These are phyloP conservation scores for Aspergillus affinis DNA, from an alignment of 495 filamentous ascomycete genomes.

Conservation along the genomic window DNA sequence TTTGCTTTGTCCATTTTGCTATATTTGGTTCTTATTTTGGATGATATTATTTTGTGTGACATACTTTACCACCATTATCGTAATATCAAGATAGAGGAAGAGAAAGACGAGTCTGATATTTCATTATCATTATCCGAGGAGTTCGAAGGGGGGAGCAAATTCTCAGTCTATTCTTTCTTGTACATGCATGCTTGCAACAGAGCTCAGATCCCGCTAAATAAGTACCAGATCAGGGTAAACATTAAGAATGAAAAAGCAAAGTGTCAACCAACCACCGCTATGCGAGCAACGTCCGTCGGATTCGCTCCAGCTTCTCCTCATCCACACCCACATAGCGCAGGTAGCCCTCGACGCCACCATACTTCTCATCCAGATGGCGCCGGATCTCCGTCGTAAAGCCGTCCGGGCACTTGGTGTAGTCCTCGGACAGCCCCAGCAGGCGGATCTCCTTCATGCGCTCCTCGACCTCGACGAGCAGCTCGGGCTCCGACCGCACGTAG, in stretches of 20 bases:
- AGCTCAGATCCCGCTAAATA: background rate
- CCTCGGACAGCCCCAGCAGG: slow-evolving; percentile 63
- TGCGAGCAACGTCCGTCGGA: slow-evolving; percentile 28
- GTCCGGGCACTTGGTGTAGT: slow-evolving; percentile 62
- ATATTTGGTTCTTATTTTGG: background rate
- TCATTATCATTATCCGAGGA: background rate
- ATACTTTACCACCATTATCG: background rate
- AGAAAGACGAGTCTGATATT: background rate
- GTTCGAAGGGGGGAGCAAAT: background rate
- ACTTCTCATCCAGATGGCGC: slow-evolving; percentile 50
- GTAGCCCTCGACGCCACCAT: slow-evolving; percentile 64
- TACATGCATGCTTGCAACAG: too few species aligned
- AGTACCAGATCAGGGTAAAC: background rate
- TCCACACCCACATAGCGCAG: slow-evolving; percentile 58
- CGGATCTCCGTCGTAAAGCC: slow-evolving; percentile 54
- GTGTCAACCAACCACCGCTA: slow-evolving; percentile 10
- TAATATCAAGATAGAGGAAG: background rate
- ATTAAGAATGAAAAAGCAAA: background rate
- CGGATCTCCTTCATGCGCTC: slow-evolving; percentile 65
- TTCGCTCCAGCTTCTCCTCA: slow-evolving; percentile 32
- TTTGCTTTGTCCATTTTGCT: background rate
- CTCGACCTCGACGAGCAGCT: slow-evolving; percentile 59
- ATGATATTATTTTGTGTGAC: background rate
- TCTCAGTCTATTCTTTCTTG: background rate
- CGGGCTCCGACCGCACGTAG: slow-evolving; percentile 63